Evolutionary conservation across 176 grass and related monocot genomes (phyloP), one percentile per base, ranked within the genome.

Genomic region (Aegilops tauschii): DNA sequence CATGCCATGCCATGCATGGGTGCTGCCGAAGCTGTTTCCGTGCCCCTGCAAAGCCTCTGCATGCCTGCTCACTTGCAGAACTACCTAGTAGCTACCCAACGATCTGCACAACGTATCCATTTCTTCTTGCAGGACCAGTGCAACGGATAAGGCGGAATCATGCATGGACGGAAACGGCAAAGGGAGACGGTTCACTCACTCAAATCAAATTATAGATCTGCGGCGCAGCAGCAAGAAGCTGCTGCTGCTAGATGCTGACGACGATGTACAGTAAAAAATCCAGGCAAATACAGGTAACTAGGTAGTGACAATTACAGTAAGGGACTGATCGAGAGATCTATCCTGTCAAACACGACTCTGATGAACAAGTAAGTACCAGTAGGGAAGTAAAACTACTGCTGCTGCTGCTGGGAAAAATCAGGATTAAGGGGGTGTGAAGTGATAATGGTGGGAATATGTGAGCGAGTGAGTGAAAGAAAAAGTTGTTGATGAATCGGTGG

Each of bases 191-290:
- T 0, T 17, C 0, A 0, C 1, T 52, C 49, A 52, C 50, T 54
- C 50, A 21, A 59, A 59, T 59, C 56, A 59, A 59, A 59, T 59
- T 59, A 59, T 59, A 59, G 56, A 34, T 80, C 50, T 77, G 74
- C 39, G n/a, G 30, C 8, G 71, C 80, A 69, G 88, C 84, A 85
- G 7, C 7, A 59, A 59, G 56, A 54, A 75, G 65, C 65, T 49
- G 37, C 39, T 42, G 50, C 50, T 7, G 50, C 16, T 69, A 34
- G 31, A 18, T 36, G 73, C 25, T 18, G 14, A 20, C 27, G 86
- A 84, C 44, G 86, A 84, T 95, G 83, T 93, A 93, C 93, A 93
- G 91, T 93, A 88, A 91, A 91, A 91, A 88, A 81, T 76, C 76
- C 83, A 66, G 84, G 83, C 81, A 83, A 69, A 80, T 73, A 87